Evolutionary conservation across 2,329 filamentous ascomycete genomes (phyloP).

Genomic region (Aspergillus fumigatus): DNA sequence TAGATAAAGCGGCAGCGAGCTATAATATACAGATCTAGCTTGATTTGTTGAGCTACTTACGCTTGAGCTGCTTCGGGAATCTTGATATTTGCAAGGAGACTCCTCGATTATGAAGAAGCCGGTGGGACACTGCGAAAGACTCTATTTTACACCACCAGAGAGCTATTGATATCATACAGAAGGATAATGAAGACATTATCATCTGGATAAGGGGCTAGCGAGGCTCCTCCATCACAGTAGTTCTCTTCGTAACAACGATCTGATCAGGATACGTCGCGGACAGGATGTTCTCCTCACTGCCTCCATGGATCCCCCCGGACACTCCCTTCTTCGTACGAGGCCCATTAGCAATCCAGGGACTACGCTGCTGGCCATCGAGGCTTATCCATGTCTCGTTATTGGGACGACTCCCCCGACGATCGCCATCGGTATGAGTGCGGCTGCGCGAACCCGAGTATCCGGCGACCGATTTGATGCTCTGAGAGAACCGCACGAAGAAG

Average conservation of each 20-base stretch:
- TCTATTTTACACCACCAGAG: too few relatives aligned
- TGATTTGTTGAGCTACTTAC: too few relatives aligned
- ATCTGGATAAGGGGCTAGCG: too few relatives aligned
- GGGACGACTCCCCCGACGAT: neutral
- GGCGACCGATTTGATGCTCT: slow-evolving; percentile 13
- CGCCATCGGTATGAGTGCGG: neutral
- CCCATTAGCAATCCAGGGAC: neutral
- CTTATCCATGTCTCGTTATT: neutral
- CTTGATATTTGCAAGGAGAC: too few relatives aligned
- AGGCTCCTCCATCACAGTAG: neutral
- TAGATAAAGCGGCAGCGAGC: too few relatives aligned
- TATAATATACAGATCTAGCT: too few relatives aligned
- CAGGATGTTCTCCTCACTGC: neutral
- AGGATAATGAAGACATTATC: too few relatives aligned
- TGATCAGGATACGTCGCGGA: neutral
- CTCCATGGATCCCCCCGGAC: neutral
- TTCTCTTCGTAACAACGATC: neutral
- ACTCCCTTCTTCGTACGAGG: neutral
- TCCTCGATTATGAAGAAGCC: too few relatives aligned
- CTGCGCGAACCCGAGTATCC: slow-evolving; percentile 1
- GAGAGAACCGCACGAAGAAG: slow-evolving; percentile 13
- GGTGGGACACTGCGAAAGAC: too few relatives aligned
- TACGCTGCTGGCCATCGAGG: neutral
- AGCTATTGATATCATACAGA: too few relatives aligned
- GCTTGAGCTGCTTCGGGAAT: too few relatives aligned